Evolutionary conservation across 805 yeast species (phyloP), one percentile per base, ranked within the genome.

Genomic region (Saccharomyces jurei): DNA sequence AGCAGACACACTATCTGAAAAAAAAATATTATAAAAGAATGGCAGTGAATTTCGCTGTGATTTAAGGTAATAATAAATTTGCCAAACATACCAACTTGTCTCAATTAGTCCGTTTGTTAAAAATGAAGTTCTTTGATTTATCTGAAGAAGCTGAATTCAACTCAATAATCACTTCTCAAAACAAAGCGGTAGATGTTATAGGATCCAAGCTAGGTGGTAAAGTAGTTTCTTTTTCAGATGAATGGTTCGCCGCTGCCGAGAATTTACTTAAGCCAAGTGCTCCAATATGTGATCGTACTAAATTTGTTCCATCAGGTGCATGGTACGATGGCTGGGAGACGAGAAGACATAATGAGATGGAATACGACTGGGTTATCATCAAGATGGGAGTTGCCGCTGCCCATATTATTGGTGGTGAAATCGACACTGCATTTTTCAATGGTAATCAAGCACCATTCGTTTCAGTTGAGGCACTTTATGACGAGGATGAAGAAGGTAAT

Each of bases 251-350:
- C 1, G 92, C 82, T 47, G 98, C 98, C 5, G 81, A 78, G 31
- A 92, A 92, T 72, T 77, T 92, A 63, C 83, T 90, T 68, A 84
- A 87, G 66, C 91, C 96, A 41, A 78, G 77, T 49, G 79, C 84
- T 2, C 96, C 97, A 2, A 80, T 89, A 54, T 77, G 95, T 65
- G 96, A 89, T 63, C 85, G 87, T 10, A 86, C 90, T 29, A 78
- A 80, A 63, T 91, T 89, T 70, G 81, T 84, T 1, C 86, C 80
- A 56, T 81, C 91, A 2, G 98, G 98, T 51, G 96, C 96, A 3
- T 92, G 97, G 97, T 92, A 89, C 68, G 99, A 92, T 62, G 99
- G 99, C 25, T 92, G 98, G 98, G 98, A 92, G 71, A 92, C 98
- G 11, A 79, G 97, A 68, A 80, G 99, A 72, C 99, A 92, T 76